These are phyloP conservation scores for Pseudonectria buxi DNA, from an alignment of 2,329 filamentous ascomycete species.

Conservation along the genomic window DNA sequence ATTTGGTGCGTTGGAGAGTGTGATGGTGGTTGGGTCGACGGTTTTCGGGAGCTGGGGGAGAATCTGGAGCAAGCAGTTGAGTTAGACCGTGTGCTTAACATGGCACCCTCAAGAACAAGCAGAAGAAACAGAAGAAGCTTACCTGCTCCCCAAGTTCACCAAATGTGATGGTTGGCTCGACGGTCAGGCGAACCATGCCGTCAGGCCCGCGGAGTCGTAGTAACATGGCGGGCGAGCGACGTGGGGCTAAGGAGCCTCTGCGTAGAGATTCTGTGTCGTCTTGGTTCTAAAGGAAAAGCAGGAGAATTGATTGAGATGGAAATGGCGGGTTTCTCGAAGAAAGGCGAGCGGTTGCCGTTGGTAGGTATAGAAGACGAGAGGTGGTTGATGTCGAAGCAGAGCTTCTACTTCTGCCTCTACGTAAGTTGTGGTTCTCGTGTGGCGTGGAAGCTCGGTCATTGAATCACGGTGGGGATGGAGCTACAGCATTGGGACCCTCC, in stretches of 20 bases:
- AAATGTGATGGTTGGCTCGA: constrained; percentile 71
- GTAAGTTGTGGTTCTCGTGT: neutral
- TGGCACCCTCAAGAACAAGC: neutral
- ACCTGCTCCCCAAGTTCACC: constrained; percentile 51
- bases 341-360: neutral
- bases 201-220: constrained; percentile 84
- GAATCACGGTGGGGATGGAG: constrained; percentile 11
- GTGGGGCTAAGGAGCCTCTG: constrained; percentile 2
- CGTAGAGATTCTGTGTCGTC: neutral
- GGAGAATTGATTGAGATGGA: neutral
- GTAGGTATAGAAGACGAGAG: neutral
- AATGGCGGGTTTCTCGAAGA: neutral
- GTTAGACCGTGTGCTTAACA: neutral
- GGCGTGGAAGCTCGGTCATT: constrained; percentile 11
- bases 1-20: constrained; percentile 54
- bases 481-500: too few species aligned
- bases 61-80: constrained; percentile 35
- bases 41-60: constrained; percentile 52
- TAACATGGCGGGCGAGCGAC: constrained; percentile 55
- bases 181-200: constrained; percentile 80
- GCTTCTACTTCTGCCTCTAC: constrained; percentile 2
- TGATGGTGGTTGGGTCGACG: constrained; percentile 54
- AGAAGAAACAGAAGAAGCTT: constrained; percentile 5
- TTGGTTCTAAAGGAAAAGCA: constrained; percentile 2
- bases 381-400: constrained; percentile 1